Conservation (phyloP, 2,329 filamentous ascomycete species). For the Cladosporium sp. region DNA sequence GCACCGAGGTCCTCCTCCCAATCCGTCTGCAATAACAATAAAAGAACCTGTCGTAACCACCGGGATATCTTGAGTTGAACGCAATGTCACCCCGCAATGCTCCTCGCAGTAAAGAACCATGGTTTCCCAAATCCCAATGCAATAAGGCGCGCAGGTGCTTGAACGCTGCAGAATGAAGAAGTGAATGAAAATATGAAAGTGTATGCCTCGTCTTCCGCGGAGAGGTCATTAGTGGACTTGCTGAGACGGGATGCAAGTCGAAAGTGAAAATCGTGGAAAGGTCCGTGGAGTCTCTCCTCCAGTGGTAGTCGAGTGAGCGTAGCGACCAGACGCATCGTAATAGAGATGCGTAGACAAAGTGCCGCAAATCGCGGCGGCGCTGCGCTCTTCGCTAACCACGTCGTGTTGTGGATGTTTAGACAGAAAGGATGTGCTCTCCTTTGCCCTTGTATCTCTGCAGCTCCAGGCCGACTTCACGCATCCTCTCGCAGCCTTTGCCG, state of each 20-base stretch:
- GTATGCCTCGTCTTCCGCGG: slow-evolving; percentile 1
- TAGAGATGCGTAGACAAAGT: slow-evolving; percentile 9
- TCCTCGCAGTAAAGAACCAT: not conserved
- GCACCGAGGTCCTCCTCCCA: no score
- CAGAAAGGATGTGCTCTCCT: slow-evolving; percentile 45
- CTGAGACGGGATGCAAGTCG: not conserved
- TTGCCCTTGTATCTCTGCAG: slow-evolving; percentile 77
- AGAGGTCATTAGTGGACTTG: not conserved
- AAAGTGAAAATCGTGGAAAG: not conserved
- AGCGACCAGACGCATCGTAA: slow-evolving; percentile 14
- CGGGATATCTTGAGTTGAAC: not conserved
- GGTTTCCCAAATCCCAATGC: not conserved
- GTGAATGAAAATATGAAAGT: not conserved
- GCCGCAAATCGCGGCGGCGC: slow-evolving; percentile 21
- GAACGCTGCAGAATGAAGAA: slow-evolving; percentile 5
- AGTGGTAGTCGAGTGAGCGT: slow-evolving; percentile 3
- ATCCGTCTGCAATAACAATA: not conserved
- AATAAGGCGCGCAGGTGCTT: not conserved
- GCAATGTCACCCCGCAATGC: not conserved
- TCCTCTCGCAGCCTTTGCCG: slow-evolving; percentile 85
- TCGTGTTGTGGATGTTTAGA: slow-evolving; percentile 24
- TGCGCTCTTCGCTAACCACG: slow-evolving; percentile 19
- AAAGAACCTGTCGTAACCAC: not conserved
- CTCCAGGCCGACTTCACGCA: slow-evolving; percentile 85
- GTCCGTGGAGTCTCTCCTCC: not conserved